Base-by-base conservation (phyloP, 2,329 filamentous ascomycete species). In the Scytalidium sp. region DNA sequence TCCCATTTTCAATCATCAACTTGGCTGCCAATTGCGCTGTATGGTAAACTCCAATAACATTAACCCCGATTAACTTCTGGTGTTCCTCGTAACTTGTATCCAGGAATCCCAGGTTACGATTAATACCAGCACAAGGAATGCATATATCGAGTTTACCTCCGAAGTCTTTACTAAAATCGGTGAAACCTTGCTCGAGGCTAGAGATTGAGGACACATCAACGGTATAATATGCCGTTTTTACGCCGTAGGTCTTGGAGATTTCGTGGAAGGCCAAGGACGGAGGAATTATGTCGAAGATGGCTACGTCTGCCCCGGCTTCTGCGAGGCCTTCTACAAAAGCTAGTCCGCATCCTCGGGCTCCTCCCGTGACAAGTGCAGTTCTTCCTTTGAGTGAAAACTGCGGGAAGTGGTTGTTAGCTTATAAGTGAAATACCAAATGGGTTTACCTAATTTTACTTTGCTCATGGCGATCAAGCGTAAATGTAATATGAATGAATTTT, bases 41-140 rank as follows among this genome's bases (percentile, higher is more conserved):
- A 49, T 67, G 67, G 49, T 69, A 70, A 3, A 67, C 68, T 1
- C 67, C 65, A 25, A 79, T 75, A 72, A 81, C 80, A 49, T 78
- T 78, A 47, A 76, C 69, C 0, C 59, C 60, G 2, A 73, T 58
- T 13, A 77, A 58, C 22, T 68, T 65, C 43, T 71, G 65, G 52
- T 73, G 69, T 11, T 71, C 69, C 22, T 68, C 65, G 57, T 68
- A 70, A 1, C 65, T 65, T 10, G 70, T 75, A 2, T 75, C 72
- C 0, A 76, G 65, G 51, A 76, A 75, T 1, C 61, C 57, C 0
- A 73, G 52, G 46, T 75, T 71, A 15, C 67, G 65, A 51, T 73
- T 76, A 19, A 76, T 71, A 2, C 74, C 74, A 0, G 71, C 73
- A 48, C 70, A 72, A 1, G 71, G 67, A 3, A 75, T 70, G 41